Conservation (phyloP, 2,329 filamentous ascomycete species). For the Fusarium veterinarium region DNA sequence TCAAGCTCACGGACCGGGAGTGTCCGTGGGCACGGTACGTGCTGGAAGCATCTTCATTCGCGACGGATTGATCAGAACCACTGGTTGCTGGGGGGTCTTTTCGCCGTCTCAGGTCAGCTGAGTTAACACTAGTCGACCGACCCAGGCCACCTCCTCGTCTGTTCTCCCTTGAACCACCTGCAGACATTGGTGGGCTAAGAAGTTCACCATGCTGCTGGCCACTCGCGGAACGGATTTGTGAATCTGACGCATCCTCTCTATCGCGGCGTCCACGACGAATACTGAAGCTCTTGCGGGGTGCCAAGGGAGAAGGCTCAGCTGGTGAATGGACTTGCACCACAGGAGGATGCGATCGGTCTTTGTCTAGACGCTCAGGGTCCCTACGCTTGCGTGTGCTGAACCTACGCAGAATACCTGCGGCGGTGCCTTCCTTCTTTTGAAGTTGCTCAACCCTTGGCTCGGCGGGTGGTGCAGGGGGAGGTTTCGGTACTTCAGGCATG, state of each 20-base stretch:
- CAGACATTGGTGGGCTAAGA: conserved; percentile 76
- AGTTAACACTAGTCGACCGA: conserved; percentile 91
- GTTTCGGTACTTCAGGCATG: conserved; percentile 68
- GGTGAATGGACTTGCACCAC: conserved; percentile 83
- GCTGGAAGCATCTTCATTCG: conserved; percentile 63
- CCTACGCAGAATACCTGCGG: conserved; percentile 83
- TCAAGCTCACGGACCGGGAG: conserved; percentile 71
- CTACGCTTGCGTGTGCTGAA: conserved; percentile 88
- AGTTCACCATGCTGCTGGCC: conserved; percentile 82
- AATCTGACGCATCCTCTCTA: conserved; percentile 61
- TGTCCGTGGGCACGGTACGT: conserved; percentile 64
- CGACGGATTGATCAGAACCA: conserved; percentile 79
- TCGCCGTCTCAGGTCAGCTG: conserved; percentile 80
- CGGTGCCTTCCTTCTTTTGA: conserved; percentile 86
- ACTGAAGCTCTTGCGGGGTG: conserved; percentile 88
- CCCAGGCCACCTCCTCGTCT: conserved; percentile 76
- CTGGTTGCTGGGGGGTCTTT: conserved; percentile 80
- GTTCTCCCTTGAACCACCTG: conserved; percentile 65
- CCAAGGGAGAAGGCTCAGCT: conserved; percentile 67
- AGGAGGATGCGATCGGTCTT: conserved; percentile 76
- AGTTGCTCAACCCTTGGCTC: conserved; percentile 70
- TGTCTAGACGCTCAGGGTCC: conserved; percentile 72
- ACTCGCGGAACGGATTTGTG: conserved; percentile 65
- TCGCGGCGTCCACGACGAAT: conserved; percentile 72
- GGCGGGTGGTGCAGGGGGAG: conserved; percentile 50